A percentile compares a stretch with the other conserved stretches of the same genome.
Evolutionary conservation across 169 alveolate species (phyloP).

Genomic region (Plasmodium ovale): DNA sequence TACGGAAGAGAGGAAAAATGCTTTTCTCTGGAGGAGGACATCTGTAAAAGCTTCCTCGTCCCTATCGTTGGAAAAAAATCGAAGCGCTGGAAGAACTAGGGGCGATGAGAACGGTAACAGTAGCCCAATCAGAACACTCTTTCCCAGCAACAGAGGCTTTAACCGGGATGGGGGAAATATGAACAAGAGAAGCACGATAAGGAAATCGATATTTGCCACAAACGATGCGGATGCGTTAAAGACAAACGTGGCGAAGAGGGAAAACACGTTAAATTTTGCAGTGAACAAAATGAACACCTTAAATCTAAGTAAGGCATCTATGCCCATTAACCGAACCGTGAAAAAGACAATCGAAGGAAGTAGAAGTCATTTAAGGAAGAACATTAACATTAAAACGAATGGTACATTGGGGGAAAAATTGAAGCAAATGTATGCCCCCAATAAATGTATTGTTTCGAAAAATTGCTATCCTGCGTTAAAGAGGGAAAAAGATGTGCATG

Average conservation of each 20-base stretch:
- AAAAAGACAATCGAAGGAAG: not conserved
- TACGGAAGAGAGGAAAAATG: constrained; percentile 2
- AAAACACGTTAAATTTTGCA: not conserved
- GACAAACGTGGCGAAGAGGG: not conserved
- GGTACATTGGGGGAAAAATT: not conserved
- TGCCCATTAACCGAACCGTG: not conserved
- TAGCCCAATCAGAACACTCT: too few relatives aligned
- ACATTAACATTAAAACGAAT: not conserved
- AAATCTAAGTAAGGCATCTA: not conserved
- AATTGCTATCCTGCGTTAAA: too few relatives aligned
- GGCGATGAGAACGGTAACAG: too few relatives aligned
- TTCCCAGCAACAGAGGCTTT: too few relatives aligned
- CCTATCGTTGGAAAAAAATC: not conserved
- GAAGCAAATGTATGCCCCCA: too few relatives aligned
- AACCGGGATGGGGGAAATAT: too few relatives aligned
- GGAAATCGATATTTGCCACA: not conserved
- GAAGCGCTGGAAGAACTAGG: too few relatives aligned
- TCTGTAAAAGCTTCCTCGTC: not conserved
- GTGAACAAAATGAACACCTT: not conserved
- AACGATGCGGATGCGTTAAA: not conserved
- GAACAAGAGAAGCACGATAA: not conserved
- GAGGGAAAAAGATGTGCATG: too few relatives aligned
- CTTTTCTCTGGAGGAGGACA: not conserved
- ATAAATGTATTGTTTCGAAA: too few relatives aligned
- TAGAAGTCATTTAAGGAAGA: not conserved